Evolutionary conservation across 2,329 filamentous ascomycete genomes (phyloP).

Genomic region (Fusarium austroafricanum): DNA sequence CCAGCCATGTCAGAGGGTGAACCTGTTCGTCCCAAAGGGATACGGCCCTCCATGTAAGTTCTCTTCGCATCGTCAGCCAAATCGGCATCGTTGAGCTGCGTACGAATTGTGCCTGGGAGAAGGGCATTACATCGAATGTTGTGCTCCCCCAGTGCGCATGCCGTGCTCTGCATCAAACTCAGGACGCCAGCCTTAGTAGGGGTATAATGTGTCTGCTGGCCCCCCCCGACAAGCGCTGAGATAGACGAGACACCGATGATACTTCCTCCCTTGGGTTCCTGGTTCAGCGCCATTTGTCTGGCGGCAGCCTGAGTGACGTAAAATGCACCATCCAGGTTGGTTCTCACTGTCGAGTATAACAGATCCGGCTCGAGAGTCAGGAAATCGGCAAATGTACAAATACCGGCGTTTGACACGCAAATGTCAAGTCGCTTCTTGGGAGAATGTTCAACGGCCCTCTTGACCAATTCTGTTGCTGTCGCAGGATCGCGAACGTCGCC

Average conservation of each 20-base stretch:
- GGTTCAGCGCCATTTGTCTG: constrained; percentile 76
- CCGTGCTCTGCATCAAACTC: constrained; percentile 85
- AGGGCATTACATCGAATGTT: constrained; percentile 85
- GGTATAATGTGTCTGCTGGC: constrained; percentile 85
- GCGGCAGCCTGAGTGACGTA: constrained; percentile 88
- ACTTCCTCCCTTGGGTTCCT: constrained; percentile 75
- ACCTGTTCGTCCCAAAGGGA: constrained; percentile 81
- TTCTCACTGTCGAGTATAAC: constrained; percentile 76
- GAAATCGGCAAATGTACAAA: constrained; percentile 91
- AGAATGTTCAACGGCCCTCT: constrained; percentile 68
- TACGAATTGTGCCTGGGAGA: constrained; percentile 84
- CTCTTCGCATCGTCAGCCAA: constrained; percentile 84
- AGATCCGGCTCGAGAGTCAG: constrained; percentile 78
- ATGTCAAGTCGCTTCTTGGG: constrained; percentile 71
- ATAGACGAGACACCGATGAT: constrained; percentile 84
- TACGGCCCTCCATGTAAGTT: constrained; percentile 82
- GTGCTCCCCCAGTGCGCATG: constrained; percentile 81
- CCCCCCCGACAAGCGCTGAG: constrained; percentile 81
- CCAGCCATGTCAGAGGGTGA: constrained; percentile 80
- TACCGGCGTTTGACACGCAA: constrained; percentile 88
- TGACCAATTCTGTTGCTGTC: constrained; percentile 76
- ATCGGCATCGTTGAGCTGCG: constrained; percentile 87
- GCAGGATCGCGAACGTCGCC: constrained; percentile 83
- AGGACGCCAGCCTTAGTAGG: constrained; percentile 87
- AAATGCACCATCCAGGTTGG: constrained; percentile 90